phyloP scores from a whole-genome alignment of 2,329 filamentous ascomycete species.

The Penicillium sclerotigenum region DNA sequence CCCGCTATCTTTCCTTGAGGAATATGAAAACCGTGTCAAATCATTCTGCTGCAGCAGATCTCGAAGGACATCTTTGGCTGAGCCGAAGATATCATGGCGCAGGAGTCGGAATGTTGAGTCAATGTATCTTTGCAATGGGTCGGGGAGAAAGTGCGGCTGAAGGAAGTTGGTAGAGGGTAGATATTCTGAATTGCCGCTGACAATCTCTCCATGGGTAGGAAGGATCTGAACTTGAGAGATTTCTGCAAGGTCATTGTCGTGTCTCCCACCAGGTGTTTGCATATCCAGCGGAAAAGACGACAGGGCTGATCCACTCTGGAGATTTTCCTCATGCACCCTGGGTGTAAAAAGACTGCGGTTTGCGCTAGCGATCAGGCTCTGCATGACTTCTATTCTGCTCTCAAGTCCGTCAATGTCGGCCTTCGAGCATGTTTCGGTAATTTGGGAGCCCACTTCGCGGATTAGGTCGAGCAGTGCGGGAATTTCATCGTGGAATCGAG shows the following conservation, averaged over 20 bases:
- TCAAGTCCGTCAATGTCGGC: constrained; percentile 7
- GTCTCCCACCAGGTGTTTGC: constrained; percentile 8
- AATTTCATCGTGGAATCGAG: constrained; percentile 6
- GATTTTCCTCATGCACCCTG: neutral
- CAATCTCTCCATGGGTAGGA: constrained; percentile 9
- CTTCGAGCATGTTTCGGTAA: neutral
- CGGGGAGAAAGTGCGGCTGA: constrained; percentile 6
- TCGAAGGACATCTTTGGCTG: constrained; percentile 6
- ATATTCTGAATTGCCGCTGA: constrained; percentile 7
- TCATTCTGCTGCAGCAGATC: constrained; percentile 5
- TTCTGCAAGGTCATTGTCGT: constrained; percentile 13
- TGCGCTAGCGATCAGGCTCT: neutral
- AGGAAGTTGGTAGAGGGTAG: constrained; percentile 13
- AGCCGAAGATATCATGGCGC: constrained; percentile 10
- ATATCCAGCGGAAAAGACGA: constrained; percentile 11
- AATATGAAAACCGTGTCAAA: neutral
- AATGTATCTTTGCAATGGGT: constrained; percentile 9
- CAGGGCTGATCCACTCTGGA: neutral
- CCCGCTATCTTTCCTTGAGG: neutral
- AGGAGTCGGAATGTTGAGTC: constrained; percentile 12
- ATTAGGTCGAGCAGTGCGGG: neutral
- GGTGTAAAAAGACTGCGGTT: neutral
- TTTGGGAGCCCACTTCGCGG: neutral
- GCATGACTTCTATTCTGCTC: constrained; percentile 9
- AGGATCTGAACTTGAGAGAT: constrained; percentile 7